Percentiles rank a stretch among this genome's conserved stretches.
Conservation (phyloP, 1,284 basidiomycete species). For the Butyriboletus regius region DNA sequence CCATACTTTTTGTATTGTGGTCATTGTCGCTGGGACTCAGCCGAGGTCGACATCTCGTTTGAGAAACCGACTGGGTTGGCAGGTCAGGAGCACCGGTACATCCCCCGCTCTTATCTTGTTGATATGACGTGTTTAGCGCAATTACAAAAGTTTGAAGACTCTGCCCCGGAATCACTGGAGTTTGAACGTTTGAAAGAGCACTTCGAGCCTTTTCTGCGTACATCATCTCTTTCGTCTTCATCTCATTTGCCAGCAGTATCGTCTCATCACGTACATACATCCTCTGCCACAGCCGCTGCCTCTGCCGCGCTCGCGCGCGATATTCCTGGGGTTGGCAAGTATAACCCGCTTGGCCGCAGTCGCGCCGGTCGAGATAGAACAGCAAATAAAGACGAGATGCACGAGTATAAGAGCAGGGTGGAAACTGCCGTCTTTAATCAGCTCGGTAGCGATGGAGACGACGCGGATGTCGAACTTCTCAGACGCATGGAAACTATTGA, state of each 20-base stretch:
- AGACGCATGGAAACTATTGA: slow-evolving; percentile 52
- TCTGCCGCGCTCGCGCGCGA: slow-evolving; percentile 75
- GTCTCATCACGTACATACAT: slow-evolving; percentile 64
- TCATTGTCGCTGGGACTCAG: slow-evolving; percentile 91
- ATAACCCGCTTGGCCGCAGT: slow-evolving; percentile 56
- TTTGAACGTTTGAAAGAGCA: slow-evolving; percentile 91
- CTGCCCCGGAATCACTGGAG: slow-evolving; percentile 75
- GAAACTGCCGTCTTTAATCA: slow-evolving; percentile 52
- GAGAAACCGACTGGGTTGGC: slow-evolving; percentile 94
- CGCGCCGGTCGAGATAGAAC: slow-evolving; percentile 52
- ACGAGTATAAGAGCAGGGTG: slow-evolving; percentile 62
- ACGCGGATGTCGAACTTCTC: slow-evolving; percentile 65
- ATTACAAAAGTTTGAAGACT: slow-evolving; percentile 78
- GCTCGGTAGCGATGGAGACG: slow-evolving; percentile 53
- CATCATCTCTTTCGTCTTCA: slow-evolving; percentile 64
- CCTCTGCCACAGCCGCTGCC: slow-evolving; percentile 77
- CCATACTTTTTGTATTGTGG: slow-evolving; percentile 90
- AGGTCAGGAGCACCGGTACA: slow-evolving; percentile 41
- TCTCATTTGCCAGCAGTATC: slow-evolving; percentile 39
- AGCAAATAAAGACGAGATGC: slow-evolving; percentile 64
- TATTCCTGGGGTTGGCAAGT: slow-evolving; percentile 68
- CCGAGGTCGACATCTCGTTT: slow-evolving; percentile 81
- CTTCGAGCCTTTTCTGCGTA: slow-evolving; percentile 81
- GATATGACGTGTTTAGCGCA: slow-evolving; percentile 52
- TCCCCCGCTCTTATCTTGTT: slow-evolving; percentile 1